Conservation (phyloP, 2,329 filamentous ascomycete species). For the Fusarium citri region DNA sequence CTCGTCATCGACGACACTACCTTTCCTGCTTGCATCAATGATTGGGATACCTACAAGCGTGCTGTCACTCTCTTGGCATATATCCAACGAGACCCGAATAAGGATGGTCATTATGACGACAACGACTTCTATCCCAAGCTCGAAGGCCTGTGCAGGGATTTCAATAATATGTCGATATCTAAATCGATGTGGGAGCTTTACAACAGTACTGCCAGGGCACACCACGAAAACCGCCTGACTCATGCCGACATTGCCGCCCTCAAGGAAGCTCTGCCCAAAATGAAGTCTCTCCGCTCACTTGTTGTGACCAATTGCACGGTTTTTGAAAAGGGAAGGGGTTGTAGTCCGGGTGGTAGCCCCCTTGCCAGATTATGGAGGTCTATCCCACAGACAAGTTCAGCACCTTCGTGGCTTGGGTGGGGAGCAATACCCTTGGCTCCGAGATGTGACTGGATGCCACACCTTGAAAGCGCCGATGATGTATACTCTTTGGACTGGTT, state of each 20-base stretch:
- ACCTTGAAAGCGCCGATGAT: no score
- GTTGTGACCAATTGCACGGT: not conserved
- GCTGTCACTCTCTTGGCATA: not conserved
- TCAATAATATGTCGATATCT: not conserved
- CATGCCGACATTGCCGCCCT: not conserved
- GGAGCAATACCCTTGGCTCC: not conserved
- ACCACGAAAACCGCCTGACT: not conserved
- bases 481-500: not conserved
- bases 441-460: not conserved
- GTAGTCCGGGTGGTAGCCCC: no score
- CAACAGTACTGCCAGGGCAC: not conserved
- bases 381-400: no score
- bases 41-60: not conserved
- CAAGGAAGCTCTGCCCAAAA: not conserved
- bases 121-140: no score
- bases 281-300: not conserved
- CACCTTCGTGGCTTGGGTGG: no score
- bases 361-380: no score
- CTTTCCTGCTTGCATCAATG: not conserved
- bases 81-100: not conserved
- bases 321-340: no score
- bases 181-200: rapidly evolving
- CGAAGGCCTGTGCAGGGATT: not conserved
- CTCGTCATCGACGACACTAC: conserved; percentile 31
- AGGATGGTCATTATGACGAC: no score